Evolutionary conservation across 2,329 filamentous ascomycete species (phyloP), one percentile per base, ranked within the genome.

Genomic region (Cercospora brassicicola): DNA sequence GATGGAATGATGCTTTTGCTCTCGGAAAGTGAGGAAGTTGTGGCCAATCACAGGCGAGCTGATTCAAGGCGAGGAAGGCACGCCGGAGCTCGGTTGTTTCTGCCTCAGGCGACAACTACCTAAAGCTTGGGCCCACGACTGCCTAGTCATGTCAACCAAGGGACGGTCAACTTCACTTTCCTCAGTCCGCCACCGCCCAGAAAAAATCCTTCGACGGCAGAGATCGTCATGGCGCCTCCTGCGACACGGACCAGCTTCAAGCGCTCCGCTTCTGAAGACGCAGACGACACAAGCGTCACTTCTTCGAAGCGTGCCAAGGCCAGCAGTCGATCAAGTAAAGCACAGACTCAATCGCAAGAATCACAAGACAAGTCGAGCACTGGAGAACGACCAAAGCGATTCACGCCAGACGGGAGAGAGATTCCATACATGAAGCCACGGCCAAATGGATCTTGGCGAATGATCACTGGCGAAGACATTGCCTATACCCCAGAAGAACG

Each of bases 251-350:
- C 59, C 31, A 64, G 33, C 30, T 36, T 57, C 42, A 65, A 45
- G 56, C 57, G 42, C 20, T 60, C 42, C 31, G 62, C 45, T 9
- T 55, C 62, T 31, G 57, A 62, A 11, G 64, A 64, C 9, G 53
- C 30, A 26, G 20, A 53, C 23, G 28, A 36, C 4, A 39, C 23
- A 7, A 59, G 33, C 9, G 13, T 23, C 23, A 42, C 36, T 36
- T 23, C 36, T 9, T 64, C 67, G 7, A 69, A 69, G 55, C 64
- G 67, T 31, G 48, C 64, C 42, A 69, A 65, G 56, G 45, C 64
- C 23, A 65, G 48, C 61, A 62, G 36, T 61, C 31, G 59, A 61
- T 61, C 59, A n/a, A 57, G 20, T 26, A 26, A 31, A 57, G 53
- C 53, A 30, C 53, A 57, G 53, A 57, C 53, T 30, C 53, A 18